Percentiles rank a stretch among this genome's conserved stretches.
These are phyloP conservation scores for Xylariaceae sp. DNA, from an alignment of 2,329 filamentous ascomycete species.

Conservation along the genomic window DNA sequence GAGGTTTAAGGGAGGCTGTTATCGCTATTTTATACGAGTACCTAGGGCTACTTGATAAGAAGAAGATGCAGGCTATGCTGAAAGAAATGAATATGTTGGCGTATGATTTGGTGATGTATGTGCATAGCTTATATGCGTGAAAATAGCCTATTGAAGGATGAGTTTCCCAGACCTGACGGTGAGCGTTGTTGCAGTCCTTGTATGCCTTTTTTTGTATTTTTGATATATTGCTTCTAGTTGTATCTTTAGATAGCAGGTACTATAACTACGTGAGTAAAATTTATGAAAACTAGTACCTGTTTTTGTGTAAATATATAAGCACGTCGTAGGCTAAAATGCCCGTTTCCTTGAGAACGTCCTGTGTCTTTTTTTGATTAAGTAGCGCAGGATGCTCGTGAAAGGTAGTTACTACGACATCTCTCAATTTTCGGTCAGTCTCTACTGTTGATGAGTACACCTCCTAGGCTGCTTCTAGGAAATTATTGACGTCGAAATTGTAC, in stretches of 20 bases:
- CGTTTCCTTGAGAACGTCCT: neutral
- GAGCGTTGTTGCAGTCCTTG: too few species aligned
- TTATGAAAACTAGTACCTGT: neutral
- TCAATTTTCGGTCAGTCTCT: slow-evolving; percentile 2
- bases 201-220: too few species aligned
- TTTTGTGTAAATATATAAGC: neutral
- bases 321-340: slow-evolving; percentile 1
- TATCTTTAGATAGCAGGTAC: too few species aligned
- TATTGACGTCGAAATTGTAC: neutral
- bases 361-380: neutral
- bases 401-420: slow-evolving; percentile 2
- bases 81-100: slow-evolving; percentile 1
- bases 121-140: neutral
- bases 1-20: neutral
- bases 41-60: neutral
- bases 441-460: slow-evolving; percentile 5
- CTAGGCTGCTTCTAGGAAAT: slow-evolving; percentile 1
- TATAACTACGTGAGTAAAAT: too few species aligned
- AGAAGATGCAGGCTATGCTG: neutral
- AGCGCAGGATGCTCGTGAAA: neutral
- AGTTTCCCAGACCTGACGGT: neutral
- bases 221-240: too few species aligned
- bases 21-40: neutral
- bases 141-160: neutral
- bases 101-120: slow-evolving; percentile 1